These are phyloP conservation scores for Paracorniculantispora psalliotae DNA, from an alignment of 2,329 filamentous ascomycete species.

Conservation along the genomic window DNA sequence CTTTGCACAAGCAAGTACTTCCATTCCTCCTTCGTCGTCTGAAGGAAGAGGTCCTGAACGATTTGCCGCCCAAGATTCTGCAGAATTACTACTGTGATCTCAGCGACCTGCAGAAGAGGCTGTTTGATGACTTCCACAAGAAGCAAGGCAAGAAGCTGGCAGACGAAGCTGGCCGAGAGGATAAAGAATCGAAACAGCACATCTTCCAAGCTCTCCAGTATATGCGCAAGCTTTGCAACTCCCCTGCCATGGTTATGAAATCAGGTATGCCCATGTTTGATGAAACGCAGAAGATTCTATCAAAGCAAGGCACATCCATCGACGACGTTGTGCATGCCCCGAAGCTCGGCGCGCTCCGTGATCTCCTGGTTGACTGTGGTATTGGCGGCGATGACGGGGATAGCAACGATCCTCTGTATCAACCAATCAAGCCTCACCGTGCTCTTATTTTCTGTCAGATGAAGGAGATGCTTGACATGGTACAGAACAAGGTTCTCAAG, in stretches of 20 bases:
- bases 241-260: constrained; percentile 92
- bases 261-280: constrained; percentile 87
- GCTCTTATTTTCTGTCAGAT: constrained; percentile 98
- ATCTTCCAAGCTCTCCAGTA: constrained; percentile 99
- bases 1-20: constrained; percentile 95
- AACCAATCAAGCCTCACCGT: constrained; percentile 91
- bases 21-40: constrained; percentile 93
- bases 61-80: constrained; percentile 94
- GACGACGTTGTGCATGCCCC: constrained; percentile 86
- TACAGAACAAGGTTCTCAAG: constrained; percentile 87
- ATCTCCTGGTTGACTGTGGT: constrained; percentile 95
- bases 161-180: constrained; percentile 74
- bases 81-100: constrained; percentile 99
- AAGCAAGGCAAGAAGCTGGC: constrained; percentile 86
- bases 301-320: constrained; percentile 72
- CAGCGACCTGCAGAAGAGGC: constrained; percentile 86
- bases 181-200: constrained; percentile 93
- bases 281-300: constrained; percentile 75
- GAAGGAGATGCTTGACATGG: constrained; percentile 99
- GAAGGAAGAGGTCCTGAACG: constrained; percentile 95
- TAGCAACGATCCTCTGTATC: constrained; percentile 54
- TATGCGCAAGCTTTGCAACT: constrained; percentile 99
- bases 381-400: constrained; percentile 74
- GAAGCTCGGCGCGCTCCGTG: constrained; percentile 83
- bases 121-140: constrained; percentile 95